A percentile compares a stretch with the other conserved stretches of the same genome.
phyloP scores from a whole-genome alignment of 1,284 basidiomycete genomes.

The Sporisorium graminicola region DNA sequence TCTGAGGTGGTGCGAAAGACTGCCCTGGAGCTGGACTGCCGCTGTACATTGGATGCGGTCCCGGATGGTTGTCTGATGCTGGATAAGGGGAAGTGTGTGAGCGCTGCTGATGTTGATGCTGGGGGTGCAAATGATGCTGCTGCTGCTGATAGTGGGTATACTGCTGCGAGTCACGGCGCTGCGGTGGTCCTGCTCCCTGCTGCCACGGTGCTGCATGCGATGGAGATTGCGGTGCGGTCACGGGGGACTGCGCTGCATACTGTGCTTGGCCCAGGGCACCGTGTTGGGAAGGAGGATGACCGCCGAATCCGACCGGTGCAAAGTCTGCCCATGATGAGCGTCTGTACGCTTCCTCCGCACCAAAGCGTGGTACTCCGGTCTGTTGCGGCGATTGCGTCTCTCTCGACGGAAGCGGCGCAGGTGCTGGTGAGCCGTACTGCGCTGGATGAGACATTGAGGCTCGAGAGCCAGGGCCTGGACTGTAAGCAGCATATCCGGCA shows the following conservation, averaged over 20 bases:
- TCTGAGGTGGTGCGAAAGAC: not conserved
- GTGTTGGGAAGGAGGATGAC: conserved; percentile 7
- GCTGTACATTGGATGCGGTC: conserved; percentile 1
- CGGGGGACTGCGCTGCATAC: conserved; percentile 12
- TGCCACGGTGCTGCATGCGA: conserved; percentile 15
- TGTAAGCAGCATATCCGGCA: conserved; percentile 15
- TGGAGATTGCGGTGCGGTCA: conserved; percentile 7
- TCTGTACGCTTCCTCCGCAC: not conserved
- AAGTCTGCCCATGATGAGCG: conserved; percentile 16
- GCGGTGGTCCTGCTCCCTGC: not conserved
- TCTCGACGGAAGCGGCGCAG: conserved; percentile 4
- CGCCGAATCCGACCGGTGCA: not conserved
- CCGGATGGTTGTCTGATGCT: conserved; percentile 8
- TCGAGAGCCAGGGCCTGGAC: conserved; percentile 27
- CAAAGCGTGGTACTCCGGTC: conserved; percentile 4
- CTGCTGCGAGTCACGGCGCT: conserved; percentile 14
- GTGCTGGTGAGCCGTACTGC: conserved; percentile 14
- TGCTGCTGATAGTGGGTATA: conserved; percentile 17
- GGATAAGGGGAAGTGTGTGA: conserved; percentile 27
- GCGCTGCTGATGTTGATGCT: conserved; percentile 21
- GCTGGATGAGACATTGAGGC: conserved; percentile 15
- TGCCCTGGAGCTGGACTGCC: not conserved
- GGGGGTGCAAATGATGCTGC: conserved; percentile 17
- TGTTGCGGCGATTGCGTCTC: conserved; percentile 23
- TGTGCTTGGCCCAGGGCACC: conserved; percentile 4